phyloP scores from a whole-genome alignment of 257 asterid genomes.

The Schizonepeta tenuifolia region DNA sequence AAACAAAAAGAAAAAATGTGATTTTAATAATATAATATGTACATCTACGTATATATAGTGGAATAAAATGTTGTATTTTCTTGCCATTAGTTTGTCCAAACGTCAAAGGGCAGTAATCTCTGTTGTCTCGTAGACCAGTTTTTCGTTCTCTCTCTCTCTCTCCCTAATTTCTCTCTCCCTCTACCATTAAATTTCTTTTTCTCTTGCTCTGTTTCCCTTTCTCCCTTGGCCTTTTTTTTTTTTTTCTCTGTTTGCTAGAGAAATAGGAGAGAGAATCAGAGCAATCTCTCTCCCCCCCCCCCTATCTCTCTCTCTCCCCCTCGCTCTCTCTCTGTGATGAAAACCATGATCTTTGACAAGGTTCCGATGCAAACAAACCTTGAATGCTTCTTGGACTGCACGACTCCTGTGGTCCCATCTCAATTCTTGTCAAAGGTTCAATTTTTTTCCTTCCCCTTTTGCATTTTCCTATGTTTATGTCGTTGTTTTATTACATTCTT shows the following conservation, averaged over 20 bases:
- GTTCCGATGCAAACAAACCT: conserved; percentile 55
- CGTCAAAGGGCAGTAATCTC: conserved; percentile 59
- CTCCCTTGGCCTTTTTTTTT: conserved; percentile 28
- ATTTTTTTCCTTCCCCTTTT: not conserved
- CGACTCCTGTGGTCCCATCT: conserved; percentile 61
- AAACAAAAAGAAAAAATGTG: not conserved
- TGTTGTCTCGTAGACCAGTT: conserved; percentile 34
- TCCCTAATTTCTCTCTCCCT: conserved; percentile 40
- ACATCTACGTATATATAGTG: conserved; percentile 1
- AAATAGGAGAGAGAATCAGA: conserved; percentile 57
- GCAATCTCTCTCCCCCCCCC: conserved; percentile 30
- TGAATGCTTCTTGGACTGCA: conserved; percentile 62
- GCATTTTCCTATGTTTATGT: not conserved
- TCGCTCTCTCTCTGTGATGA: conserved; percentile 22
- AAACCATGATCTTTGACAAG: conserved; percentile 44
- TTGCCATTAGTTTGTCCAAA: conserved; percentile 55
- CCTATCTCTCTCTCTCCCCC: conserved; percentile 36
- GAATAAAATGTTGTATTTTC: conserved; percentile 40
- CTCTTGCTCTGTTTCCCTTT: conserved; percentile 40
- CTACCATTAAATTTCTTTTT: conserved; percentile 41
- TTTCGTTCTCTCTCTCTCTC: conserved; percentile 16
- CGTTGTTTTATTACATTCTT: not conserved
- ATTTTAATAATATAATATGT: not conserved
- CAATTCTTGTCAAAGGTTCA: conserved; percentile 57
- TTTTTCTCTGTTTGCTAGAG: conserved; percentile 39